Evolutionary conservation across 345 rosid species (phyloP).

Genomic region (Brassica nigra): DNA sequence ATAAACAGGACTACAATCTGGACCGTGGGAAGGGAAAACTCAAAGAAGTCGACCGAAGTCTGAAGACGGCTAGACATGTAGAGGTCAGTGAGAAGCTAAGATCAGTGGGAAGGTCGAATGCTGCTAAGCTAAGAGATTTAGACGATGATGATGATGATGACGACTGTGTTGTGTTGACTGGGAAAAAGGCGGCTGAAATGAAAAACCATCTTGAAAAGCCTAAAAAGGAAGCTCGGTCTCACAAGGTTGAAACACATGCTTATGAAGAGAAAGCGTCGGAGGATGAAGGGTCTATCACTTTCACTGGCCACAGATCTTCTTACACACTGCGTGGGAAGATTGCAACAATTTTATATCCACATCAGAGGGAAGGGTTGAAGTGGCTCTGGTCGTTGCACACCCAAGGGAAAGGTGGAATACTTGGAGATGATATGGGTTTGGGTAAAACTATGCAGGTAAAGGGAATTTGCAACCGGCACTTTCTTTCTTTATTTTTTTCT

Average conservation of each 20-base stretch:
- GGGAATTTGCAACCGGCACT: background rate
- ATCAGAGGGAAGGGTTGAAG: conserved; percentile 85
- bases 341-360: conserved; percentile 72
- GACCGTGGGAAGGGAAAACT: conserved; percentile 35
- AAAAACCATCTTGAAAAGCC: conserved; percentile 33
- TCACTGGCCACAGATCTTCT: conserved; percentile 53
- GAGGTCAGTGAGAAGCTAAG: conserved; percentile 44
- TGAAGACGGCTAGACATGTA: conserved; percentile 41
- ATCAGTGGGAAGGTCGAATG: conserved; percentile 46
- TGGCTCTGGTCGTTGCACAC: conserved; percentile 97
- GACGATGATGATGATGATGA: conserved; percentile 48
- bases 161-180: conserved; percentile 50
- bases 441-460: conserved; percentile 99
- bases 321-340: conserved; percentile 59
- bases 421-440: conserved; percentile 98
- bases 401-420: conserved; percentile 90
- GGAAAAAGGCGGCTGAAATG: conserved; percentile 36
- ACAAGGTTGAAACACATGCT: conserved; percentile 43
- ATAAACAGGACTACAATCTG: conserved; percentile 7
- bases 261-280: conserved; percentile 38
- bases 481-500: background rate
- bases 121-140: conserved; percentile 40
- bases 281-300: conserved; percentile 54
- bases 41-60: conserved; percentile 31
- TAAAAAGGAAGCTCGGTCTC: conserved; percentile 37